phyloP scores from a whole-genome alignment of 75 land plant species.

The Azolla pinnata region DNA sequence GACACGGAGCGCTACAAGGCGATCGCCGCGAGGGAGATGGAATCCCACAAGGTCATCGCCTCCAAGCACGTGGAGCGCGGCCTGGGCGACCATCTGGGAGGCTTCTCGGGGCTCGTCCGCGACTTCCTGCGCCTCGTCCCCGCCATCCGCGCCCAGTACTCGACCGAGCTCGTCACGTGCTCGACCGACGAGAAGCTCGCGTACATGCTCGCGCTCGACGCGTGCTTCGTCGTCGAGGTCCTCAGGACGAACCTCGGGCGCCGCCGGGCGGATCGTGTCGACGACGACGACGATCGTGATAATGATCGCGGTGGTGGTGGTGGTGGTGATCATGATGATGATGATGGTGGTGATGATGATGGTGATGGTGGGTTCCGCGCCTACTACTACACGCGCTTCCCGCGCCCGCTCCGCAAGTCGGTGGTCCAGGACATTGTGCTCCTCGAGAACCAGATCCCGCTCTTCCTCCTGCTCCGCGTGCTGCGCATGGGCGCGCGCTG shows the following conservation, averaged over 20 bases:
- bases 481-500: conserved; percentile 18
- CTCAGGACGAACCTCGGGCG: conserved; percentile 25
- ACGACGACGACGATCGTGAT: no score
- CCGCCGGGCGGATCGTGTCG: no score
- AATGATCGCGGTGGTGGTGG: no score
- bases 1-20: conserved; percentile 57
- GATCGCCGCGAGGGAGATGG: conserved; percentile 23
- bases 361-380: neutral
- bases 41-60: conserved; percentile 7
- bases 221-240: conserved; percentile 46
- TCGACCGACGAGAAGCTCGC: conserved; percentile 21
- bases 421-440: conserved; percentile 41
- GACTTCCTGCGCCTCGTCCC: no score
- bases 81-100: neutral
- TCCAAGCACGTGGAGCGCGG: neutral
- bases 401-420: conserved; percentile 23
- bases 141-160: no score
- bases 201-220: conserved; percentile 51
- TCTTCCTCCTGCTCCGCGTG: conserved; percentile 29
- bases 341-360: no score
- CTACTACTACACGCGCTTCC: conserved; percentile 4
- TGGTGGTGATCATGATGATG: no score
- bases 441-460: conserved; percentile 70
- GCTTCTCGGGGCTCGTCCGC: conserved; percentile 7
- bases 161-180: neutral